phyloP scores from a whole-genome alignment of 495 filamentous ascomycete genomes.

The Hyaloscypha bicolor region DNA sequence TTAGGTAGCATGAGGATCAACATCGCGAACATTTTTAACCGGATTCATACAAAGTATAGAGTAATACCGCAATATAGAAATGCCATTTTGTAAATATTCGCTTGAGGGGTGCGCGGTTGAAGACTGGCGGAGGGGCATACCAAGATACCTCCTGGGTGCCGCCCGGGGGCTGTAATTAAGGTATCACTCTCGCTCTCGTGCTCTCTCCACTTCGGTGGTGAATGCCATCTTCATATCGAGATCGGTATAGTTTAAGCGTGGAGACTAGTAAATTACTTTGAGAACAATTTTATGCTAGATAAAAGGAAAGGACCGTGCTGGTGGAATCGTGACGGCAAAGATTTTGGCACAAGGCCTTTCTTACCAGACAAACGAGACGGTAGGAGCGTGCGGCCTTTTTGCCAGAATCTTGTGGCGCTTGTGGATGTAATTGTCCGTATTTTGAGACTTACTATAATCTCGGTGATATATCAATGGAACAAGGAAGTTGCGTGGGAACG shows the following conservation, averaged over 20 bases:
- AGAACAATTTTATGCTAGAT: neutral
- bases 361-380: neutral
- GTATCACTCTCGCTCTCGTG: neutral
- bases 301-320: neutral
- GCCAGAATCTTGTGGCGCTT: neutral
- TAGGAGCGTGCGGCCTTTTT: neutral
- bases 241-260: neutral
- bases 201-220: neutral
- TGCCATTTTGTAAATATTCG: conserved; percentile 16
- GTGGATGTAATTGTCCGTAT: too few relatives aligned
- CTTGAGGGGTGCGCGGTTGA: neutral
- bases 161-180: neutral
- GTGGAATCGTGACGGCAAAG: neutral
- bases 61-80: conserved; percentile 12
- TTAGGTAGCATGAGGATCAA: conserved; percentile 11
- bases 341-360: neutral
- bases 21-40: too few relatives aligned
- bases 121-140: neutral
- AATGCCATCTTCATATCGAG: neutral
- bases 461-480: too few relatives aligned
- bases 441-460: too few relatives aligned
- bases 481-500: too few relatives aligned
- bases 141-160: neutral
- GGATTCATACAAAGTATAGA: conserved; percentile 4
- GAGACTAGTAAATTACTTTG: neutral